These are phyloP conservation scores for Picochlorum sp. DNA, from an alignment of 139 green algal genomes.

Conservation along the genomic window DNA sequence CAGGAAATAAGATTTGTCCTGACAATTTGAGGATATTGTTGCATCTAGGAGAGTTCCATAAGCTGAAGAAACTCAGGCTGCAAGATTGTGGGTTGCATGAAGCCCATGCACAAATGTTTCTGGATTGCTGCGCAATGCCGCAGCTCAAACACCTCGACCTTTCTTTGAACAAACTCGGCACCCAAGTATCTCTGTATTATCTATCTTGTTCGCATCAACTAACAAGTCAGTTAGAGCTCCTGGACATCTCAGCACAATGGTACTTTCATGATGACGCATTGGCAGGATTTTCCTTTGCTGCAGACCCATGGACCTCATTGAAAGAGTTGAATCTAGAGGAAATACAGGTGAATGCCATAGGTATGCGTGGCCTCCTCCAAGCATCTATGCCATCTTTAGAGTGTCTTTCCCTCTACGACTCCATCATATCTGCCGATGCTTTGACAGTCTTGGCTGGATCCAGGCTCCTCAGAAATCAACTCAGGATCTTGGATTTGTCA, in stretches of 20 bases:
- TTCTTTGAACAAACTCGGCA: no score
- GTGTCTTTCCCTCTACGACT: not conserved
- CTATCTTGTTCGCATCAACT: not conserved
- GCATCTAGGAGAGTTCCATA: no score
- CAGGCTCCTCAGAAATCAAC: not conserved
- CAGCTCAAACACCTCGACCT: no score
- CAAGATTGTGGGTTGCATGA: conserved; percentile 18
- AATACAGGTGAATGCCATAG: not conserved
- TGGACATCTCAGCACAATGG: not conserved
- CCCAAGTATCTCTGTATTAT: no score
- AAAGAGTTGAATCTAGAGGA: not conserved
- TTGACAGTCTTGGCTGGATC: not conserved
- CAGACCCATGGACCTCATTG: not conserved
- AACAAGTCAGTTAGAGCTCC: not conserved
- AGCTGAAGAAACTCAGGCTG: not conserved
- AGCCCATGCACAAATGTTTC: conserved; percentile 10
- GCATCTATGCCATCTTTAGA: not conserved
- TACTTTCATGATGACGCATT: not conserved
- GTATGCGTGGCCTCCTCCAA: not conserved
- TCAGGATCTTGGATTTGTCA: not conserved
- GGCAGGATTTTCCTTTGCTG: not conserved
- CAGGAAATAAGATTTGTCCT: no score
- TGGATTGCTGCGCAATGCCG: not conserved
- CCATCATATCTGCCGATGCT: not conserved
- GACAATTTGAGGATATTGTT: no score